phyloP scores from a whole-genome alignment of 1,284 basidiomycete species.

The Cryptococcus wingfieldii region DNA sequence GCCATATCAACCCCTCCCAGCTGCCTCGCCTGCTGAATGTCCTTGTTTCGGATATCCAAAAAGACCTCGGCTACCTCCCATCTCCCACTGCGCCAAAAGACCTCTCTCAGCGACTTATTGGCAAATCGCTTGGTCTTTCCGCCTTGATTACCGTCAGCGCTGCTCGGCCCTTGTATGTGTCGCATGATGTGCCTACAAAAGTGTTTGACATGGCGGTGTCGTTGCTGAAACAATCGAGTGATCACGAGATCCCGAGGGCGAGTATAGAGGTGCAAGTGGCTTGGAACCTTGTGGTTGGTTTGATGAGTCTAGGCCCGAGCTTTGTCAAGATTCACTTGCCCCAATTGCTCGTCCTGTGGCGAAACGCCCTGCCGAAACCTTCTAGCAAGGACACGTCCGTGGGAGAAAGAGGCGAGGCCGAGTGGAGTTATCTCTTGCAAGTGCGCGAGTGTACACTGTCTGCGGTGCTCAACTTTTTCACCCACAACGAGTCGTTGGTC shows the following conservation, averaged over 20 bases:
- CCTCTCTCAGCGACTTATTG: conserved; percentile 67
- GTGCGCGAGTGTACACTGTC: conserved; percentile 87
- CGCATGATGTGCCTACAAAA: conserved; percentile 86
- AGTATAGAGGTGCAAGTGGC: conserved; percentile 86
- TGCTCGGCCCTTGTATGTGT: conserved; percentile 84
- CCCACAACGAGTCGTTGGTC: conserved; percentile 73
- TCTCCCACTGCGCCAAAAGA: conserved; percentile 69
- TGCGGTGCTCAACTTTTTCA: conserved; percentile 81
- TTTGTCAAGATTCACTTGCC: conserved; percentile 89
- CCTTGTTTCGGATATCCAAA: conserved; percentile 75
- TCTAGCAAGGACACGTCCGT: conserved; percentile 74
- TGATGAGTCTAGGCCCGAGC: conserved; percentile 89
- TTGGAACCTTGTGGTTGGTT: conserved; percentile 84
- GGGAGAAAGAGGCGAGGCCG: conserved; percentile 63
- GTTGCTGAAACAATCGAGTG: conserved; percentile 82
- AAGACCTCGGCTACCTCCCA: conserved; percentile 53
- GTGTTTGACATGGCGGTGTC: conserved; percentile 87
- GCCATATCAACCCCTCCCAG: conserved; percentile 77
- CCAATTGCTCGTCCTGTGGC: conserved; percentile 90
- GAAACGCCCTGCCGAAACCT: conserved; percentile 92
- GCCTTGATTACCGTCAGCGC: conserved; percentile 82
- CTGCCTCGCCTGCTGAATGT: conserved; percentile 77
- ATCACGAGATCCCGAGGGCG: conserved; percentile 80
- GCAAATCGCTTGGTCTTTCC: conserved; percentile 83
- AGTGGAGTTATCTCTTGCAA: conserved; percentile 89